Evolutionary conservation across 2,329 filamentous ascomycete genomes (phyloP).

Genomic region (Penicillium sp.): DNA sequence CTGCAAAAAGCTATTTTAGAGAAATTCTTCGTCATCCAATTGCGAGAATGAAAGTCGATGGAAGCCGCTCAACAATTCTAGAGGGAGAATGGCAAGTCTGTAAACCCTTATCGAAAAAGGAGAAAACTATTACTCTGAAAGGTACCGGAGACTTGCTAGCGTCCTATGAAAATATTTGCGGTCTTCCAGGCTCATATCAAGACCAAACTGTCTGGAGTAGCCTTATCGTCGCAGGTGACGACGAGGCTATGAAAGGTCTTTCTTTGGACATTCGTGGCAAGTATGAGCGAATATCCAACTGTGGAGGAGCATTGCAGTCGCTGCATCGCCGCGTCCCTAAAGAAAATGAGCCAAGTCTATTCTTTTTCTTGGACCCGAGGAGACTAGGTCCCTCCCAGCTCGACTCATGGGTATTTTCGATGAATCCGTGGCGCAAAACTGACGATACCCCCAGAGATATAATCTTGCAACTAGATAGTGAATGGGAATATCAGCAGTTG

Average conservation of each 20-base stretch:
- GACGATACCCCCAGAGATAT: constrained; percentile 45
- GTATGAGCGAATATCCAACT: constrained; percentile 52
- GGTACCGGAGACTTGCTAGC: constrained; percentile 29
- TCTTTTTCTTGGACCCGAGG: constrained; percentile 56
- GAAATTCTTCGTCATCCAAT: constrained; percentile 45
- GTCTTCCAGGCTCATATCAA: constrained; percentile 36
- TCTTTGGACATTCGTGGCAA: constrained; percentile 44
- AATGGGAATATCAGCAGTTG: constrained; percentile 5
- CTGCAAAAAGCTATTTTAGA: constrained; percentile 38
- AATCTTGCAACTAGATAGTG: constrained; percentile 31
- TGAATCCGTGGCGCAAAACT: constrained; percentile 43
- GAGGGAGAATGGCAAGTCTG: constrained; percentile 45
- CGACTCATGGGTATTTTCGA: constrained; percentile 57
- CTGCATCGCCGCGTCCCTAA: constrained; percentile 47
- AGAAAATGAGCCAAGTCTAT: constrained; percentile 36
- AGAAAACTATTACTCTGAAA: constrained; percentile 31
- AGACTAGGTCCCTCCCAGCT: constrained; percentile 43
- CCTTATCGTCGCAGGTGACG: constrained; percentile 37
- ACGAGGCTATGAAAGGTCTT: constrained; percentile 25
- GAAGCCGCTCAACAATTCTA: constrained; percentile 23
- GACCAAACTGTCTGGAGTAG: constrained; percentile 41
- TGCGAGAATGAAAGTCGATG: constrained; percentile 43
- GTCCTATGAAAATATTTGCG: constrained; percentile 39
- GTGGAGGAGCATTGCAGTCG: constrained; percentile 54
- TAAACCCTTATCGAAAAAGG: constrained; percentile 31